Conservation (phyloP, 148 eudicot species). For the Chenopodium album region DNA sequence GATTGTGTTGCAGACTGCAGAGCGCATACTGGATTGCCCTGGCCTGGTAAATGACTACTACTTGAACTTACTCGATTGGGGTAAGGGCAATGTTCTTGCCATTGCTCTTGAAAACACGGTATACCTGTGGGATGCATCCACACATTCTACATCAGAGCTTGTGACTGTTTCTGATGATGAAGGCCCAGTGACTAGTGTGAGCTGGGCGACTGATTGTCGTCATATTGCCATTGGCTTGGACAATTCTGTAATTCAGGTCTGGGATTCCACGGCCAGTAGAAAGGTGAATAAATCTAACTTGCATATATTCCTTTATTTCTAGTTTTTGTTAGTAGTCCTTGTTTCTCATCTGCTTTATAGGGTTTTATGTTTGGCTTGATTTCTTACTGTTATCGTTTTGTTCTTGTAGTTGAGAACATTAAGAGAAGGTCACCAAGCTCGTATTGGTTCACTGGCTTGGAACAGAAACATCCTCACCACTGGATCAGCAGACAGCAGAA, state of each 20-base stretch:
- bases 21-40: no score
- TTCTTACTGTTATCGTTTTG: not conserved
- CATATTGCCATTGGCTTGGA: slow-evolving; percentile 72
- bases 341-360: not conserved
- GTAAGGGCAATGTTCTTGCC: no score
- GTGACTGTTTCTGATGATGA: slow-evolving; percentile 62
- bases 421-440: slow-evolving; percentile 64
- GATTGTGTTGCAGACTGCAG: no score
- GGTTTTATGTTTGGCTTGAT: not conserved
- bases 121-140: slow-evolving; percentile 70
- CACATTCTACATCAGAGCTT: slow-evolving; percentile 61
- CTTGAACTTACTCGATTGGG: no score
- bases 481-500: slow-evolving; percentile 71
- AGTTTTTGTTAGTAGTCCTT: no score
- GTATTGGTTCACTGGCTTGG: slow-evolving; percentile 83
- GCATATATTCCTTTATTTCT: no score
- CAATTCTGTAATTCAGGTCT: slow-evolving; percentile 72
- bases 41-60: no score
- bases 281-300: slow-evolving; percentile 34
- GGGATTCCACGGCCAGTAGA: slow-evolving; percentile 71
- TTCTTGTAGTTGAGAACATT: slow-evolving; percentile 60
- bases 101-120: slow-evolving; percentile 17
- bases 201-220: slow-evolving; percentile 74
- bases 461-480: slow-evolving; percentile 68
- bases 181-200: slow-evolving; percentile 81